Evolutionary conservation across 2,329 filamentous ascomycete species (phyloP), one percentile per base, ranked within the genome.

Genomic region (Scedosporium aurantiacum): DNA sequence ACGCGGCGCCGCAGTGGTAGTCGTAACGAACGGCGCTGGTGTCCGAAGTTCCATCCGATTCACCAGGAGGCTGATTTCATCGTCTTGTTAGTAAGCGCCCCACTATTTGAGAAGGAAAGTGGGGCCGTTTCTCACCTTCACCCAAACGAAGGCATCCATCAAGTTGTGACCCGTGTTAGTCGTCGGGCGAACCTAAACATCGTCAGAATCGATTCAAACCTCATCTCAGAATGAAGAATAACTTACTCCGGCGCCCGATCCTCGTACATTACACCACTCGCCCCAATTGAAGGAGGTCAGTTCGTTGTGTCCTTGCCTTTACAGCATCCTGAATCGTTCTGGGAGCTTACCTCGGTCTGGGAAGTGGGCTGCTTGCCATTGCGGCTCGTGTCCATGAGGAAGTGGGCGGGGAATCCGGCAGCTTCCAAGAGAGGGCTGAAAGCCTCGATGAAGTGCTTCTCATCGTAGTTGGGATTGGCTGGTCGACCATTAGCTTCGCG

Each of bases 61-160:
- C 79, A 64, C 79, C 79, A 65, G 86, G 85, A 3, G 86, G 85
- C 79, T 37, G 8, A 37, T 37, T 37, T 37, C 32, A 14, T 10
- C 25, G 5, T 3, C 12, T 12, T 2, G 32, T 37, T 12, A 37
- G 32, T 37, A 37, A 37, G 32, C 32, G 32, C 3, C 32, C 32
- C 10, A 37, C 32, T 37, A 37, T n/a, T n/a, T n/a, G n/a, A 37
- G 10, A 37, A 12, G 10, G 8, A 37, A 37, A 37, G 32, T 14
- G 32, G 32, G 32, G 32, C 10, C 10, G 32, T 37, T 37, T 12
- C 32, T 37, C 32, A 37, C 32, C 32, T 88, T 89, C 67, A 88
- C 75, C 86, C 85, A 88, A 62, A 88, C 85, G 65, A 88, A 85
- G 47, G 85, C 83, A 69, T 89, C 86, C 37, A 81, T 75, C n/a